Percentiles rank a stretch among this genome's conserved stretches.
Conservation (phyloP, 371 early-diverging fungal genomes). For the Chytridium lagenaria region DNA sequence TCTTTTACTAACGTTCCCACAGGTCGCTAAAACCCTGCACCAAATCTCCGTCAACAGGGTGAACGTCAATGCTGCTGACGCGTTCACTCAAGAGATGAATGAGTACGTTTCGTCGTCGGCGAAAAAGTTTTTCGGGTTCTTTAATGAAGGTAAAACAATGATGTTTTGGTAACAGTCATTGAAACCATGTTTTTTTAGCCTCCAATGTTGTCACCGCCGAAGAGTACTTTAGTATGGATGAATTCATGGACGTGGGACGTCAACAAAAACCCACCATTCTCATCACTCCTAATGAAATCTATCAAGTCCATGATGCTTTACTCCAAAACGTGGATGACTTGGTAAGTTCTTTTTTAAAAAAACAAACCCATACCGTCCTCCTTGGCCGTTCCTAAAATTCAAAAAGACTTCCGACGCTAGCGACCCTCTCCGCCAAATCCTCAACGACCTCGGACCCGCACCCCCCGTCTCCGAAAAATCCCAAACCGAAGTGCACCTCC, state of each 20-base stretch:
- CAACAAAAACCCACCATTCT: constrained; percentile 87
- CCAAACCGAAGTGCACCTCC: constrained; percentile 60
- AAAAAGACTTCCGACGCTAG: constrained; percentile 56
- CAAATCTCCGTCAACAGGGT: constrained; percentile 85
- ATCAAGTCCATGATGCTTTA: constrained; percentile 83
- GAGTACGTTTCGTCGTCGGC: constrained; percentile 79
- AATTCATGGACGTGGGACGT: constrained; percentile 82
- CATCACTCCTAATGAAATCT: constrained; percentile 88
- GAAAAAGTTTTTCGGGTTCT: constrained; percentile 78
- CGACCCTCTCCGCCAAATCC: constrained; percentile 80
- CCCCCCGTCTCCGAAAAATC: constrained; percentile 69
- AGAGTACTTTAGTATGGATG: constrained; percentile 88
- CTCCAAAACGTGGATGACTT: constrained; percentile 72
- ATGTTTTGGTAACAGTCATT: not conserved
- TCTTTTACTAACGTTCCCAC: not conserved
- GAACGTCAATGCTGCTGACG: constrained; percentile 67
- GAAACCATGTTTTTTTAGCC: constrained; percentile 52
- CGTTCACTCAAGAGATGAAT: constrained; percentile 49
- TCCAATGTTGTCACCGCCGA: constrained; percentile 86
- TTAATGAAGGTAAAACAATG: constrained; percentile 61
- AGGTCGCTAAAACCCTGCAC: constrained; percentile 91
- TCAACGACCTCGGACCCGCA: constrained; percentile 83
- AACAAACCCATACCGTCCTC: no score
- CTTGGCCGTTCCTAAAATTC: not conserved
- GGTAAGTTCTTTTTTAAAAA: constrained; percentile 49